phyloP scores from a whole-genome alignment of 441 rosid genomes.

The Adansonia gregorii region DNA sequence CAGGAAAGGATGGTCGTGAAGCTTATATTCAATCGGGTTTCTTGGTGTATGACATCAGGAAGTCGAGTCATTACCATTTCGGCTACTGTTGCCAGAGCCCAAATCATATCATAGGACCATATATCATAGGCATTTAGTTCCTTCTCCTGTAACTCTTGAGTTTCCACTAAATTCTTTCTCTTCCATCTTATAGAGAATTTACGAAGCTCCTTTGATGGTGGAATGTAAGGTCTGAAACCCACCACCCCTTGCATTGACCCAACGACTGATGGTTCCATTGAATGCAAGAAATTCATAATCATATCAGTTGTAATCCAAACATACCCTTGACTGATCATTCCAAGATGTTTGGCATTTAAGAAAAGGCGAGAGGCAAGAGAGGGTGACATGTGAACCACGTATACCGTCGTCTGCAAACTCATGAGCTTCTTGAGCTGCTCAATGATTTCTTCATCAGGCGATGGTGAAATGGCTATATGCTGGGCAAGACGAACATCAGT shows the following conservation, averaged over 20 bases:
- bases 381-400: slow-evolving; percentile 48
- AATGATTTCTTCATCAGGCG: slow-evolving; percentile 27
- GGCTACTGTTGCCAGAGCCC: slow-evolving; percentile 42
- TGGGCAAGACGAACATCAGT: neutral
- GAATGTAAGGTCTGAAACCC: slow-evolving; percentile 41
- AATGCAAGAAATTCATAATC: slow-evolving; percentile 35
- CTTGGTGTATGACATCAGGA: neutral
- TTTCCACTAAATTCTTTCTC: slow-evolving; percentile 14
- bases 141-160: slow-evolving; percentile 17
- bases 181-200: slow-evolving; percentile 38
- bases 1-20: slow-evolving; percentile 17
- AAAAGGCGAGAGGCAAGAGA: slow-evolving; percentile 36
- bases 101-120: slow-evolving; percentile 47
- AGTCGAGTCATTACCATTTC: slow-evolving; percentile 30
- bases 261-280: slow-evolving; percentile 26
- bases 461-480: slow-evolving; percentile 29
- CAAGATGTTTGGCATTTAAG: slow-evolving; percentile 34
- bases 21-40: slow-evolving; percentile 7
- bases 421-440: slow-evolving; percentile 31
- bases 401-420: slow-evolving; percentile 31
- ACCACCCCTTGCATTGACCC: slow-evolving; percentile 48
- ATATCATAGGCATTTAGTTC: slow-evolving; percentile 36
- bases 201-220: slow-evolving; percentile 28
- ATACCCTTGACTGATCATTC: slow-evolving; percentile 47
- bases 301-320: slow-evolving; percentile 48